Evolutionary conservation across 208 protist species (phyloP).

Genomic region (Naegleria fowleri): DNA sequence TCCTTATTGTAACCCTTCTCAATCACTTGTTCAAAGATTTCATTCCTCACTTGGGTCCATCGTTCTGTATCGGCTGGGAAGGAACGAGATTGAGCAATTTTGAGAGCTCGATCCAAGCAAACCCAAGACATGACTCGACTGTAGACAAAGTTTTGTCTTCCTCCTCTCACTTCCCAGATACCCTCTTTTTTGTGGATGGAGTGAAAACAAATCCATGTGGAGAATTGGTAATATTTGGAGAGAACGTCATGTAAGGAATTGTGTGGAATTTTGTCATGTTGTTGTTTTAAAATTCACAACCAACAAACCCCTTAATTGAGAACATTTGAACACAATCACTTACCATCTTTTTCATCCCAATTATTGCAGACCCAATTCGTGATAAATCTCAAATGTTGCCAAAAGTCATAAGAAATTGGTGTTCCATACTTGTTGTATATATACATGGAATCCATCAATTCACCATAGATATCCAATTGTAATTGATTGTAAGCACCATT

Average conservation of each 20-base stretch:
- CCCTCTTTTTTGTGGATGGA: constrained; percentile 21
- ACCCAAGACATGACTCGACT: constrained; percentile 56
- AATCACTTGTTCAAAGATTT: constrained; percentile 49
- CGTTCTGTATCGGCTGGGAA: constrained; percentile 32
- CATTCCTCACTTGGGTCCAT: constrained; percentile 41
- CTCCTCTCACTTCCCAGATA: constrained; percentile 53
- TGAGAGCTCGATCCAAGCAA: constrained; percentile 15
- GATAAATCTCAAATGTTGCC: constrained; percentile 42
- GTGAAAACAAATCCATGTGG: too few species aligned
- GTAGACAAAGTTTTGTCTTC: constrained; percentile 48
- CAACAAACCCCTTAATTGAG: too few species aligned
- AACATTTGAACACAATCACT: not conserved
- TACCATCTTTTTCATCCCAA: constrained; percentile 40
- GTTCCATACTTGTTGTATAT: constrained; percentile 43
- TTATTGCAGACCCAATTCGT: constrained; percentile 47
- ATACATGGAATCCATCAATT: constrained; percentile 45
- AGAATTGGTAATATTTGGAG: too few species aligned
- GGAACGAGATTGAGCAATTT: constrained; percentile 20
- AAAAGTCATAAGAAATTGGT: constrained; percentile 51
- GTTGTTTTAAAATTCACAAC: too few species aligned
- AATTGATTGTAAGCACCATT: constrained; percentile 53
- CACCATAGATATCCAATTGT: constrained; percentile 54
- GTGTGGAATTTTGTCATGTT: too few species aligned
- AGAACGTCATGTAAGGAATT: not conserved
- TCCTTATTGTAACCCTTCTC: constrained; percentile 43